These are phyloP conservation scores for Alternaria rosae DNA, from an alignment of 2,329 filamentous ascomycete species.

Conservation along the genomic window DNA sequence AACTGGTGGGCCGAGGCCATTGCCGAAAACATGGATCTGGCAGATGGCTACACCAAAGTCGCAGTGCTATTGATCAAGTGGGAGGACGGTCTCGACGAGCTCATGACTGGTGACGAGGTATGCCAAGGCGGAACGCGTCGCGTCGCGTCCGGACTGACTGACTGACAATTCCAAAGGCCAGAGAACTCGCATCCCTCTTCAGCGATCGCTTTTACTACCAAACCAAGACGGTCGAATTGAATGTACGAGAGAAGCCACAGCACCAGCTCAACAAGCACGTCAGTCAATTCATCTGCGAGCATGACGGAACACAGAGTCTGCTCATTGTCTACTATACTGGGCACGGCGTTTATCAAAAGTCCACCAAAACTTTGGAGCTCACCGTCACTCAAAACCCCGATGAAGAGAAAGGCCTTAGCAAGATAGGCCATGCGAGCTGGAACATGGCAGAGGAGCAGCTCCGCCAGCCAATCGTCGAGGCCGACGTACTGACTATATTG, in stretches of 20 bases:
- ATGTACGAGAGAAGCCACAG: constrained; percentile 42
- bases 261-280: constrained; percentile 44
- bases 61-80: constrained; percentile 49
- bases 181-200: constrained; percentile 41
- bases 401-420: constrained; percentile 28
- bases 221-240: constrained; percentile 43
- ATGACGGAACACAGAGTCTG: constrained; percentile 43
- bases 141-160: neutral
- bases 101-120: constrained; percentile 43
- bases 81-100: constrained; percentile 45
- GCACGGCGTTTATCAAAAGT: constrained; percentile 40
- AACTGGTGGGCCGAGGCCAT: constrained; percentile 42
- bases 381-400: constrained; percentile 25
- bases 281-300: constrained; percentile 34
- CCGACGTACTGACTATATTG: constrained; percentile 49
- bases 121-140: neutral
- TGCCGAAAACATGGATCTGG: constrained; percentile 36
- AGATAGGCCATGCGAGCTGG: constrained; percentile 44
- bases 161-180: constrained; percentile 25
- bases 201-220: constrained; percentile 38
- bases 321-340: constrained; percentile 53
- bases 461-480: constrained; percentile 36
- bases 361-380: constrained; percentile 36
- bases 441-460: constrained; percentile 43
- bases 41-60: constrained; percentile 45